Evolutionary conservation across 1,139 yeast species (phyloP).

Genomic region (Entelexis sorbosivorans): DNA sequence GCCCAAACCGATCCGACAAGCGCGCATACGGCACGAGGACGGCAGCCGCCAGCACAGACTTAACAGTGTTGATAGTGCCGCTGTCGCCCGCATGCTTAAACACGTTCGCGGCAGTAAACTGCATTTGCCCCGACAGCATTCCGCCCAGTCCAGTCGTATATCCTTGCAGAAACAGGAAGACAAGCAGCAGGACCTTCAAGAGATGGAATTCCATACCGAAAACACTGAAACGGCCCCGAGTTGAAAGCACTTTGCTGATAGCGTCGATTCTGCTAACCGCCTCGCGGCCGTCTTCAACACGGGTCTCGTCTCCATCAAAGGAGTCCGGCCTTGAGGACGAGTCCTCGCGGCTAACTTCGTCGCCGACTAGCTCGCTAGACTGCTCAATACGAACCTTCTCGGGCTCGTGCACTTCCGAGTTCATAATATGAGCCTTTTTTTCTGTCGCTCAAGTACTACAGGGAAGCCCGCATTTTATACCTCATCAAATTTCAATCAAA

Average conservation of each 20-base stretch:
- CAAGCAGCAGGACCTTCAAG: constrained; percentile 32
- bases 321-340: background rate
- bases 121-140: constrained; percentile 41
- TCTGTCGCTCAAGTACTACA: no score
- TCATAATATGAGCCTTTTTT: no score
- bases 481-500: no score
- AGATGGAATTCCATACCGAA: background rate
- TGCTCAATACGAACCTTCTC: no score
- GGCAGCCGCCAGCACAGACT: constrained; percentile 54
- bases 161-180: constrained; percentile 47
- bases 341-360: background rate
- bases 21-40: constrained; percentile 61
- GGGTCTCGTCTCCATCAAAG: background rate
- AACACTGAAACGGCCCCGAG: background rate
- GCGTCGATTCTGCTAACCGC: background rate
- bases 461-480: no score
- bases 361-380: background rate
- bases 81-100: constrained; percentile 48
- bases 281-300: background rate
- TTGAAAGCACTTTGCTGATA: background rate
- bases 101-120: constrained; percentile 46
- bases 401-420: no score
- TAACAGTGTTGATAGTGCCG: constrained; percentile 54
- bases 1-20: constrained; percentile 59
- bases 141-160: constrained; percentile 61